Evolutionary conservation across 1,284 basidiomycete species (phyloP).

Genomic region (Melampsora medusae): DNA sequence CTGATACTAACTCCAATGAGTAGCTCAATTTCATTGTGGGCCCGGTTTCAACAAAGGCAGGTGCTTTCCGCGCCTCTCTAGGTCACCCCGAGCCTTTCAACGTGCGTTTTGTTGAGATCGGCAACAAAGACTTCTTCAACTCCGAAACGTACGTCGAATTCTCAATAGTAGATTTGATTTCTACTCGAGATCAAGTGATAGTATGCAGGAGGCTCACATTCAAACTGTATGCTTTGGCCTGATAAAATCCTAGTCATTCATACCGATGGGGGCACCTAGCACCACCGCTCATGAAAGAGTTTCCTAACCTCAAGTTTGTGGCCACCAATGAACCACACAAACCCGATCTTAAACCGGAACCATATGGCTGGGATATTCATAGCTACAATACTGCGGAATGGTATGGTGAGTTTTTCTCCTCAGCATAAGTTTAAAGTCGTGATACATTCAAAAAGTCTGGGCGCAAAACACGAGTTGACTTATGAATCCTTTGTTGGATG

Average conservation of each 20-base stretch:
- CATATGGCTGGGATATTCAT: background rate
- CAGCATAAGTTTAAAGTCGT: background rate
- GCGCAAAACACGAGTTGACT: background rate
- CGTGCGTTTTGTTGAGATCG: background rate
- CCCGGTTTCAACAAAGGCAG: background rate
- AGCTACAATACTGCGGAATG: background rate
- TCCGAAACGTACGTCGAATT: background rate
- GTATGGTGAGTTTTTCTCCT: background rate
- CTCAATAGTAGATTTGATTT: background rate
- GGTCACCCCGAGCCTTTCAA: slow-evolving; percentile 4
- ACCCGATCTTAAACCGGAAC: background rate
- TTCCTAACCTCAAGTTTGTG: background rate
- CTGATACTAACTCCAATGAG: background rate
- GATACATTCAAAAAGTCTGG: background rate
- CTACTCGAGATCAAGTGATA: background rate
- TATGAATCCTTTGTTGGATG: background rate
- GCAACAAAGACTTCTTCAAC: slow-evolving; percentile 3
- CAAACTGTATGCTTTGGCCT: background rate
- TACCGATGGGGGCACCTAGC: slow-evolving; percentile 3
- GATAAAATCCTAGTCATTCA: background rate
- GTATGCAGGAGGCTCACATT: background rate
- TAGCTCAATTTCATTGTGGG: background rate
- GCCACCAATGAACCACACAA: background rate
- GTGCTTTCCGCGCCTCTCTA: background rate
- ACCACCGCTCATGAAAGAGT: background rate